Percentiles rank a stretch among this genome's conserved stretches.
phyloP scores from a whole-genome alignment of 176 grass and related monocot genomes.

The bread wheat (Triticum aestivum) region DNA sequence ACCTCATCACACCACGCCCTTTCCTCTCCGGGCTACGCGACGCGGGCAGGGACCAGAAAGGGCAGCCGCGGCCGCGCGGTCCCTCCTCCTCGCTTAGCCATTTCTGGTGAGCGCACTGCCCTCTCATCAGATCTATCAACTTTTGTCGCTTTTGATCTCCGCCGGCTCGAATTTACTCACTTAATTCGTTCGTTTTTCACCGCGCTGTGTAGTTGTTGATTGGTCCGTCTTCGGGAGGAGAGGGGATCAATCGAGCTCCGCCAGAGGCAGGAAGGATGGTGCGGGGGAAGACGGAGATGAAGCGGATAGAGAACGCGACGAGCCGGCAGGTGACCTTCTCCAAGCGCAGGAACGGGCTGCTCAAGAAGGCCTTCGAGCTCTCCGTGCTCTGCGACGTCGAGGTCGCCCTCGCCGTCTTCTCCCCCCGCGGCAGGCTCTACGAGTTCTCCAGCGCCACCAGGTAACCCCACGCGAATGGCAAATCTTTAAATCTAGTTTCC shows the following conservation, averaged over 20 bases:
- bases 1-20: too few relatives aligned
- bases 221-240: not conserved
- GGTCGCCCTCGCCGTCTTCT: too few relatives aligned
- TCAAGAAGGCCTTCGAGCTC: too few relatives aligned
- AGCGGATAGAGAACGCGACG: too few relatives aligned
- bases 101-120: slow-evolving; percentile 33
- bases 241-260: not conserved
- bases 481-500: not conserved
- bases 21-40: not conserved
- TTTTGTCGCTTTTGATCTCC: not conserved
- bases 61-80: slow-evolving; percentile 5
- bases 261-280: not conserved
- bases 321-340: too few relatives aligned
- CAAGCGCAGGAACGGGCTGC: too few relatives aligned
- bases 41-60: slow-evolving; percentile 14
- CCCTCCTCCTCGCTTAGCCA: slow-evolving; percentile 19
- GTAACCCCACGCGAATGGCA: slow-evolving; percentile 3
- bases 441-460: slow-evolving; percentile 66
- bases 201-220: not conserved
- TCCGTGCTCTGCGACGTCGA: too few relatives aligned
- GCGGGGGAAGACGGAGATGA: too few relatives aligned
- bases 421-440: slow-evolving; percentile 70
- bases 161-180: not conserved
- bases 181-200: not conserved
- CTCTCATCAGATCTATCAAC: slow-evolving; percentile 40